phyloP scores from a whole-genome alignment of 106 monocot genomes.

The Cymbidium sinense region DNA sequence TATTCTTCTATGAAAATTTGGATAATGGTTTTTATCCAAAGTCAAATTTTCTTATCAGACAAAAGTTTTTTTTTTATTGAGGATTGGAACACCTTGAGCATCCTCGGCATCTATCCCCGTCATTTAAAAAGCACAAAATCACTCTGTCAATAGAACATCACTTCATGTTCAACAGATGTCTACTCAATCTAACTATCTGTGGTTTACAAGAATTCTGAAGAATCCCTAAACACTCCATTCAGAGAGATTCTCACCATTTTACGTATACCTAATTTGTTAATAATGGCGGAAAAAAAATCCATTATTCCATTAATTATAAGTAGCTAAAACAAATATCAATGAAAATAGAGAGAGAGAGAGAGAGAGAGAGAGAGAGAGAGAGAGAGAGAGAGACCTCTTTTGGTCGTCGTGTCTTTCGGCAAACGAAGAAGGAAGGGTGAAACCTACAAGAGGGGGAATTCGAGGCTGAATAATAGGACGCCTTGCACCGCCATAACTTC shows the following conservation, averaged over 20 bases:
- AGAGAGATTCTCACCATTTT: neutral
- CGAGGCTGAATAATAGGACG: slow-evolving; percentile 26
- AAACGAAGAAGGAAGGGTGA: slow-evolving; percentile 98
- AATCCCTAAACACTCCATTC: neutral
- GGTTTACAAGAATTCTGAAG: neutral
- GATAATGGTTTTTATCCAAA: too few relatives aligned
- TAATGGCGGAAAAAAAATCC: neutral
- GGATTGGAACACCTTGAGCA: neutral
- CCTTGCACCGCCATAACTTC: slow-evolving; percentile 76
- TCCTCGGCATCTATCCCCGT: neutral
- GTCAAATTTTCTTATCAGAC: too few relatives aligned
- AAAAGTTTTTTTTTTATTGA: too few relatives aligned
- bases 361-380: neutral
- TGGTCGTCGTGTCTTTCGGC: slow-evolving; percentile 88
- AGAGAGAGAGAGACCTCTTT: slow-evolving; percentile 45
- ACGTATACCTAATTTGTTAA: neutral
- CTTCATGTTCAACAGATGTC: neutral
- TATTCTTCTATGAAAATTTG: too few relatives aligned
- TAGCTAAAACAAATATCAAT: neutral
- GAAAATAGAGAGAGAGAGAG: too few relatives aligned
- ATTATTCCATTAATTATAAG: neutral
- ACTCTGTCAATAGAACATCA: neutral
- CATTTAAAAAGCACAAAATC: neutral
- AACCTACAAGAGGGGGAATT: slow-evolving; percentile 70
- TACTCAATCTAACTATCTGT: neutral